Conservation (phyloP, 805 yeast genomes). For the Teunomyces barrocoloradensis region DNA sequence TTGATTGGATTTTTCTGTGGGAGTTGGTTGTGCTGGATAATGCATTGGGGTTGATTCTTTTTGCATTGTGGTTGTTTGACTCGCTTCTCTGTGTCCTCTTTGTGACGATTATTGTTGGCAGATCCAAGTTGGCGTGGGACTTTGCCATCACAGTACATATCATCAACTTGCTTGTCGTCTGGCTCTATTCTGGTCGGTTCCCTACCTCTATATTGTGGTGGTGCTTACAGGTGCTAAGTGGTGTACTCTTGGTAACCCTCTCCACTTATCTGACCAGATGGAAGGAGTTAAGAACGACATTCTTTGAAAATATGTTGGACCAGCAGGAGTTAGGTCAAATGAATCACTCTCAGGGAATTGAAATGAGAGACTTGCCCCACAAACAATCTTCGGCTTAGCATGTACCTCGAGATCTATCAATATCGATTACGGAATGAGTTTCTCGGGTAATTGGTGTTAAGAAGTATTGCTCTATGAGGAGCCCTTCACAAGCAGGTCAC, state of each 20-base stretch:
- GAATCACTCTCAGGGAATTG: conserved; percentile 15
- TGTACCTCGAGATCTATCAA: neutral
- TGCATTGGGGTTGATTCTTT: conserved; percentile 74
- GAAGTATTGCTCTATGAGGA: too few relatives aligned
- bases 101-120: conserved; percentile 82
- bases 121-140: conserved; percentile 94
- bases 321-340: conserved; percentile 46
- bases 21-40: conserved; percentile 67
- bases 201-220: conserved; percentile 84
- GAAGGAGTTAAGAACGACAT: conserved; percentile 86
- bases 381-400: neutral
- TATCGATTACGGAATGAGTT: too few relatives aligned
- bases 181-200: conserved; percentile 60
- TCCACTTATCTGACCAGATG: conserved; percentile 92
- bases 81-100: conserved; percentile 80
- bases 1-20: conserved; percentile 82
- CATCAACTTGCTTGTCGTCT: conserved; percentile 67
- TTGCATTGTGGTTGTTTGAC: conserved; percentile 77
- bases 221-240: conserved; percentile 68
- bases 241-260: conserved; percentile 65
- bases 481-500: too few relatives aligned
- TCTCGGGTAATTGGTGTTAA: neutral
- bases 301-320: conserved; percentile 80
- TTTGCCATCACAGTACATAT: conserved; percentile 92
- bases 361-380: conserved; percentile 16